Evolutionary conservation across 2,329 filamentous ascomycete genomes (phyloP).

Genomic region (Aspergillus aculeatinus): DNA sequence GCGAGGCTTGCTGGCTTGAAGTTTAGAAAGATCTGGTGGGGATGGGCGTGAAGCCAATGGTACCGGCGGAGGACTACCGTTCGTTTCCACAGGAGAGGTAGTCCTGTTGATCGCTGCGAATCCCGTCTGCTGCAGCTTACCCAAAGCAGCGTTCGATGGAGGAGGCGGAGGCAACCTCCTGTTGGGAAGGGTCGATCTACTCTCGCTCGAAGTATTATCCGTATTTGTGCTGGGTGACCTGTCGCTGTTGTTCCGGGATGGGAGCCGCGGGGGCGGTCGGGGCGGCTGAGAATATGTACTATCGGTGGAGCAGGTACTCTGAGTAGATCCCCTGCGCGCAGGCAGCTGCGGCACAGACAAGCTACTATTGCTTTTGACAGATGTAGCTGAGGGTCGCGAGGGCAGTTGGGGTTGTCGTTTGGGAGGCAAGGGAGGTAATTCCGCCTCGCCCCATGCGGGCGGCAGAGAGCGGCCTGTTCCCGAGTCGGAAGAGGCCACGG

Average conservation of each 20-base stretch:
- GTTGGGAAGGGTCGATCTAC: conserved; percentile 23
- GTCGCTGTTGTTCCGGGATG: conserved; percentile 20
- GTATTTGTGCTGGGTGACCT: conserved; percentile 17
- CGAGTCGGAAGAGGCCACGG: conserved; percentile 31
- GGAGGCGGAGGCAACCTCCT: conserved; percentile 37
- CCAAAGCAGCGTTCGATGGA: conserved; percentile 34
- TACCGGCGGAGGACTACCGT: conserved; percentile 48
- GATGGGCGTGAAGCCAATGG: conserved; percentile 54
- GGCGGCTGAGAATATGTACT: conserved; percentile 8
- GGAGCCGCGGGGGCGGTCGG: conserved; percentile 26
- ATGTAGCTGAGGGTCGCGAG: conserved; percentile 24
- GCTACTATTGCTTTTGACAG: conserved; percentile 12
- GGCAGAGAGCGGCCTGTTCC: conserved; percentile 44
- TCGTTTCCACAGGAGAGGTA: conserved; percentile 17
- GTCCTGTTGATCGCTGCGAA: conserved; percentile 49
- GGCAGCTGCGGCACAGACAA: conserved; percentile 25
- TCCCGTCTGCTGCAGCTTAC: conserved; percentile 45
- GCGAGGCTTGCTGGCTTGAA: conserved; percentile 55
- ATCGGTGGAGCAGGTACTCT: conserved; percentile 14
- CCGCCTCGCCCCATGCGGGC: conserved; percentile 57
- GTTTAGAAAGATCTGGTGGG: conserved; percentile 51
- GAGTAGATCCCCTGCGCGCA: conserved; percentile 21
- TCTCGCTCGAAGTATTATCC: conserved; percentile 14
- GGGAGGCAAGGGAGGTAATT: conserved; percentile 56
- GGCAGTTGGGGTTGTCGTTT: conserved; percentile 39